Evolutionary conservation across 352 stramenopile genomes (phyloP).

Genomic region (Halophytophthora polymorphica): DNA sequence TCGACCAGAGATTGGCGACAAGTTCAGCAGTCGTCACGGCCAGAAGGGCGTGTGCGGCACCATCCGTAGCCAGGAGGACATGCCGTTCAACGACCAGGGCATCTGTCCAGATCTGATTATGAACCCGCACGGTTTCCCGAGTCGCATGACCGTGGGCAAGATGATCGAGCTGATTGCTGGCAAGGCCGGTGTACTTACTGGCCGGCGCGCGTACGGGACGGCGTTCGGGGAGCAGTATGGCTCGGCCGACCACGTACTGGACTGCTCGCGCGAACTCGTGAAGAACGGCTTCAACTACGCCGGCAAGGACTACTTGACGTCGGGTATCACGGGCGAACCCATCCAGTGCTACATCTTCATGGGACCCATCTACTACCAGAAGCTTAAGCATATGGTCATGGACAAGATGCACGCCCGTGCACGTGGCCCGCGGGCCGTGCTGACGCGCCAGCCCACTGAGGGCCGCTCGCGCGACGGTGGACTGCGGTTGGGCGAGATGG

Average conservation of each 20-base stretch:
- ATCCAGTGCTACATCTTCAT: slow-evolving; percentile 99
- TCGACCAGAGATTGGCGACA: slow-evolving; percentile 98
- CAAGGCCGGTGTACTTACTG: slow-evolving; percentile 96
- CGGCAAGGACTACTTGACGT: slow-evolving; percentile 97
- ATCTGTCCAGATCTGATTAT: slow-evolving; percentile 99
- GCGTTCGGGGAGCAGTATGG: slow-evolving; percentile 98
- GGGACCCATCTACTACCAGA: slow-evolving; percentile 99
- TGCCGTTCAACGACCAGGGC: slow-evolving; percentile 99
- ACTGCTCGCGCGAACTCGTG: slow-evolving; percentile 93
- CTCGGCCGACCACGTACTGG: slow-evolving; percentile 91
- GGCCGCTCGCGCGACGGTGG: slow-evolving; percentile 97
- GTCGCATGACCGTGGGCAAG: slow-evolving; percentile 99
- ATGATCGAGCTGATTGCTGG: slow-evolving; percentile 99
- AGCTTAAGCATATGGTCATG: slow-evolving; percentile 99
- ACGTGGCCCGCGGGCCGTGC: slow-evolving; percentile 90
- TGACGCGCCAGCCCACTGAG: slow-evolving; percentile 99
- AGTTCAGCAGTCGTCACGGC: slow-evolving; percentile 98
- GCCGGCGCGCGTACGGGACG: slow-evolving; percentile 97
- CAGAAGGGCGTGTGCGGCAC: slow-evolving; percentile 99
- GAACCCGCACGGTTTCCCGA: slow-evolving; percentile 99
- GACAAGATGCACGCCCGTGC: slow-evolving; percentile 99
- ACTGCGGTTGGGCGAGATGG: slow-evolving; percentile 99
- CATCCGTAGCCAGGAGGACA: slow-evolving; percentile 95
- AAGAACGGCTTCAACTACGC: slow-evolving; percentile 98
- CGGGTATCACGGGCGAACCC: slow-evolving; percentile 94